Conservation (phyloP, 2,329 filamentous ascomycete species). For the Podosphaera fusca region DNA sequence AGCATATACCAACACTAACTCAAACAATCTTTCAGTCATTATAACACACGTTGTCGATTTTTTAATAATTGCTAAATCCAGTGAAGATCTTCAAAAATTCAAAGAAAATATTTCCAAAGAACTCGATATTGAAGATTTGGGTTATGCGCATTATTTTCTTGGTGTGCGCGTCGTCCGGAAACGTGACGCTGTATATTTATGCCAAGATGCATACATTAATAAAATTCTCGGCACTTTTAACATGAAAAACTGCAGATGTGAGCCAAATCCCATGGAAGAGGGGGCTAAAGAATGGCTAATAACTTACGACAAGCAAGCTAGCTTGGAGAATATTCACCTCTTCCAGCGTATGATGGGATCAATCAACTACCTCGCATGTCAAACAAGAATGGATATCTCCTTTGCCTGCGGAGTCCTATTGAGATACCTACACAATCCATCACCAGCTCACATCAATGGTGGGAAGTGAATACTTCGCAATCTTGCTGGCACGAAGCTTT, state of each 20-base stretch:
- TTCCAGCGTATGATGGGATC: conserved; percentile 1
- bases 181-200: background rate
- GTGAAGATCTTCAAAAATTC: background rate
- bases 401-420: background rate
- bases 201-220: conserved; percentile 1
- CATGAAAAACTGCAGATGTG: background rate
- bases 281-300: background rate
- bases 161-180: background rate
- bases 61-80: background rate
- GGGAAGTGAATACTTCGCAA: background rate
- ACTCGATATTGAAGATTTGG: background rate
- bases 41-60: too few species aligned
- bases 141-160: background rate
- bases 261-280: background rate
- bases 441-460: background rate
- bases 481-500: background rate
- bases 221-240: background rate
- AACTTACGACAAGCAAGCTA: background rate
- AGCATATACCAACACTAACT: too few species aligned
- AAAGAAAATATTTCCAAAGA: background rate
- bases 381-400: background rate
- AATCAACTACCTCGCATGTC: background rate
- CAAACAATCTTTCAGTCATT: too few species aligned
- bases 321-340: background rate
- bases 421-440: conserved; percentile 2